Evolutionary conservation across 1,284 basidiomycete genomes (phyloP).

Genomic region (Ustilago shanxiensis): DNA sequence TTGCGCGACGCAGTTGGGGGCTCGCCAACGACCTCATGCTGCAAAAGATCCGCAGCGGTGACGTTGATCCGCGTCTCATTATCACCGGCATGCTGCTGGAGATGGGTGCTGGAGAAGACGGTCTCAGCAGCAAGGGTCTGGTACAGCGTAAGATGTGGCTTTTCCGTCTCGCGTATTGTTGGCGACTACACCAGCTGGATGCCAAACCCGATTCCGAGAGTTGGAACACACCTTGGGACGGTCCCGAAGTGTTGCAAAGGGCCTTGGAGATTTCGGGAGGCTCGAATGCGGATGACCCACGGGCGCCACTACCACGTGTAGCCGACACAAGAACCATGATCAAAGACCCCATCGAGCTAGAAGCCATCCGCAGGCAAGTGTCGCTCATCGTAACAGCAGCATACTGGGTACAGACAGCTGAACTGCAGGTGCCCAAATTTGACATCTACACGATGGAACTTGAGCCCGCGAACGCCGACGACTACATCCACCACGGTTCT

Average conservation of each 20-base stretch:
- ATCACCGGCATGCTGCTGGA: conserved; percentile 53
- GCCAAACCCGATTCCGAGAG: conserved; percentile 44
- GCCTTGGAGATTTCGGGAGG: conserved; percentile 46
- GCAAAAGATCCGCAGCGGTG: conserved; percentile 51
- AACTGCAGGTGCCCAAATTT: conserved; percentile 52
- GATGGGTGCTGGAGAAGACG: conserved; percentile 58
- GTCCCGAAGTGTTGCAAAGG: conserved; percentile 40
- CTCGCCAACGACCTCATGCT: conserved; percentile 56
- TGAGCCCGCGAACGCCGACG: conserved; percentile 43
- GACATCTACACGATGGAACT: conserved; percentile 50
- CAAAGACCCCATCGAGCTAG: conserved; percentile 51
- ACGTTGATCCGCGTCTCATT: conserved; percentile 54
- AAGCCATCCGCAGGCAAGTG: conserved; percentile 38
- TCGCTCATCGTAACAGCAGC: conserved; percentile 41
- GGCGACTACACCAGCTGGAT: conserved; percentile 57
- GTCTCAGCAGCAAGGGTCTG: conserved; percentile 47
- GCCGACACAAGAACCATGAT: conserved; percentile 42
- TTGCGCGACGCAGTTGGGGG: conserved; percentile 59
- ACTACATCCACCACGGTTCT: conserved; percentile 57
- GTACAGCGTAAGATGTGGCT: conserved; percentile 54
- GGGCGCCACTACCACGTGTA: conserved; percentile 44
- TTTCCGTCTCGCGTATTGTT: conserved; percentile 49
- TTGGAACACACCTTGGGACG: conserved; percentile 44
- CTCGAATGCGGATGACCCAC: conserved; percentile 32
- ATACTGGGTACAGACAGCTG: conserved; percentile 52